Evolutionary conservation across 306 rosid genomes (phyloP), one percentile per base, ranked within the genome.

Genomic region (Cajanus cajan): DNA sequence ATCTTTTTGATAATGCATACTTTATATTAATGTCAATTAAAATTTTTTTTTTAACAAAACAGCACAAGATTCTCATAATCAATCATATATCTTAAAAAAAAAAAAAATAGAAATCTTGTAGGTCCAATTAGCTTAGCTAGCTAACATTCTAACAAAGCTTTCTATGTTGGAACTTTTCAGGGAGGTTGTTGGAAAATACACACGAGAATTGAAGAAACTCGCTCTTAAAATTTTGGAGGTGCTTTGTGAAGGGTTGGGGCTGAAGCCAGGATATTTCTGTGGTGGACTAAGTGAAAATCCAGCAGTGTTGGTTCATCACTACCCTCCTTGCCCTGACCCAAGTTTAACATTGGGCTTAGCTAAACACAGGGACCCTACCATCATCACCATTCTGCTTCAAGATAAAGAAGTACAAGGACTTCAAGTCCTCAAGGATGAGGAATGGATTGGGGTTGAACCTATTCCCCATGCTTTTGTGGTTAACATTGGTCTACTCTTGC

Each of bases 251-350:
- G 96, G 93, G 2, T 80, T 93, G 76, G 90, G 93, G 68, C 73
- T 91, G 0, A 43, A 40, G 5, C 36, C 24, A 5, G 78, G 47
- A 28, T 86, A 77, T 71, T 88, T 93, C 6, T 1, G n/a, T 24
- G 90, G 88, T 8, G 88, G 31, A 59, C 86, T 83, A 0, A 58
- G 84, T 73, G 85, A 84, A 50, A 79, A 63, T 76, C 93, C 93
- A 48, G 4, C 44, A 6, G 0, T 93, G 12, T 1, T 84, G 39
- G 74, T 11, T 31, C 93, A 93, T 83, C 90, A 93, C 75, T 93
- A 88, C 55, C 97, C 97, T 9, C 88, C 92, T 0, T 93, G 98
- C 44, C 98, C 97, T 6, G 84, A 93, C 8, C 94, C 96, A 47
- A 85, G 89, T 68, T 75, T 93, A 71, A 86, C 98, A 18, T 74